These are phyloP conservation scores for Trichoderma atroviride DNA, from an alignment of 2,329 filamentous ascomycete genomes.

Conservation along the genomic window DNA sequence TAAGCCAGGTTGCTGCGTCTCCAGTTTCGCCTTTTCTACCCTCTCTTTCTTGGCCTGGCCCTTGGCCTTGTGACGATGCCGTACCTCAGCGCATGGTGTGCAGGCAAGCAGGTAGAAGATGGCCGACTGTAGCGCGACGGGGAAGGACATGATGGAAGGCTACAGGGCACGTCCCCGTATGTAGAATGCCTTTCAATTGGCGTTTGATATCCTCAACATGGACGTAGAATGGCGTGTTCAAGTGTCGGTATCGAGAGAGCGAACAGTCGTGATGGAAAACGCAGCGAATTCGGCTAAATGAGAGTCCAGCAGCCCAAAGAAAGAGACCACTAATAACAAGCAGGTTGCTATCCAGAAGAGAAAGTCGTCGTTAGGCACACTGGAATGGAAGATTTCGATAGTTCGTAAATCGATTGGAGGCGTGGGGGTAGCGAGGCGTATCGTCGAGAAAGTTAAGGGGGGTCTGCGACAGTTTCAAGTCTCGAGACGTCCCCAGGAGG, in stretches of 20 bases:
- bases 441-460: constrained; percentile 23
- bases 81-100: constrained; percentile 74
- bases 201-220: constrained; percentile 28
- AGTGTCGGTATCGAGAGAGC: constrained; percentile 6
- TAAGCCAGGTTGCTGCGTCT: constrained; percentile 69
- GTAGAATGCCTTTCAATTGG: constrained; percentile 26
- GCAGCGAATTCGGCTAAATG: not conserved
- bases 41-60: constrained; percentile 70
- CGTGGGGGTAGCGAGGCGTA: constrained; percentile 6
- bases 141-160: constrained; percentile 47
- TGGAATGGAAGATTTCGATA: constrained; percentile 23
- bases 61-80: constrained; percentile 69
- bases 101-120: constrained; percentile 79
- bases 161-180: constrained; percentile 23
- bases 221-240: constrained; percentile 12
- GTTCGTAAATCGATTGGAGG: constrained; percentile 14
- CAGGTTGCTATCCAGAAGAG: not conserved
- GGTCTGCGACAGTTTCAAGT: constrained; percentile 25
- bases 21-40: constrained; percentile 64
- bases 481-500: constrained; percentile 5
- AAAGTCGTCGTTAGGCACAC: constrained; percentile 12
- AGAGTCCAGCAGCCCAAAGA: not conserved
- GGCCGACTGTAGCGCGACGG: constrained; percentile 70
- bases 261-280: not conserved
- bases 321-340: constrained; percentile 1